Conservation (phyloP, 257 asterid genomes). For the Verbena officinalis region DNA sequence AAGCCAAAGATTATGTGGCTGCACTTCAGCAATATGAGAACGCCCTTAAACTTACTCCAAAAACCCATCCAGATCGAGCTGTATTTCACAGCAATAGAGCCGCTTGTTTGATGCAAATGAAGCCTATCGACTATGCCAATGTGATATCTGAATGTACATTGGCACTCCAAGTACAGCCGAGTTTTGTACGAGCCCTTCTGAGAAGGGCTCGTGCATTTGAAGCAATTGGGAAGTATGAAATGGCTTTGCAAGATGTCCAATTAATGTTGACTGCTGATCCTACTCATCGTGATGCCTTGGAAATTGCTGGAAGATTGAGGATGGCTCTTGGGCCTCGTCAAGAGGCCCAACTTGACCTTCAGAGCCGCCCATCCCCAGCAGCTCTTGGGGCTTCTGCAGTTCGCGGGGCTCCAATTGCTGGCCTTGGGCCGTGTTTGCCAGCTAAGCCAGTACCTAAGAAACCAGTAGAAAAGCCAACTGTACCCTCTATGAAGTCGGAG, state of each 20-base stretch:
- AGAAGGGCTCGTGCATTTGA: slow-evolving; percentile 68
- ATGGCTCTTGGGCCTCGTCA: slow-evolving; percentile 50
- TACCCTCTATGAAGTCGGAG: slow-evolving; percentile 40
- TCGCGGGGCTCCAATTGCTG: slow-evolving; percentile 66
- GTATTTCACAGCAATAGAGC: slow-evolving; percentile 73
- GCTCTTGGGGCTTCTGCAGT: slow-evolving; percentile 81
- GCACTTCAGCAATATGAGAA: slow-evolving; percentile 61
- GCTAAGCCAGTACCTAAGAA: slow-evolving; percentile 59
- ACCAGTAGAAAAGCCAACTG: slow-evolving; percentile 36
- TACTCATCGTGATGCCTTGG: slow-evolving; percentile 52
- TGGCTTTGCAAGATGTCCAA: slow-evolving; percentile 67
- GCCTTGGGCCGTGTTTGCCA: slow-evolving; percentile 69
- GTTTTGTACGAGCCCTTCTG: slow-evolving; percentile 50
- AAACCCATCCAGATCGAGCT: slow-evolving; percentile 62
- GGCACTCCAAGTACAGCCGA: slow-evolving; percentile 65
- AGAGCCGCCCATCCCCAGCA: slow-evolving; percentile 79
- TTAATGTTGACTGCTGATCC: slow-evolving; percentile 54
- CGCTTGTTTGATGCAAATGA: slow-evolving; percentile 80
- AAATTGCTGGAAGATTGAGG: slow-evolving; percentile 57
- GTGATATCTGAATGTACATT: slow-evolving; percentile 59
- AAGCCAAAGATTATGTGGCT: slow-evolving; percentile 58
- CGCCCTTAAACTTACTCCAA: slow-evolving; percentile 61
- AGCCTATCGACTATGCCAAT: slow-evolving; percentile 57
- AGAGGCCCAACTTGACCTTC: slow-evolving; percentile 71
- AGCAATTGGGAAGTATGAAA: slow-evolving; percentile 59